Base-by-base conservation (phyloP, 2,329 filamentous ascomycete genomes). In the Cadophora luteo-olivacea region DNA sequence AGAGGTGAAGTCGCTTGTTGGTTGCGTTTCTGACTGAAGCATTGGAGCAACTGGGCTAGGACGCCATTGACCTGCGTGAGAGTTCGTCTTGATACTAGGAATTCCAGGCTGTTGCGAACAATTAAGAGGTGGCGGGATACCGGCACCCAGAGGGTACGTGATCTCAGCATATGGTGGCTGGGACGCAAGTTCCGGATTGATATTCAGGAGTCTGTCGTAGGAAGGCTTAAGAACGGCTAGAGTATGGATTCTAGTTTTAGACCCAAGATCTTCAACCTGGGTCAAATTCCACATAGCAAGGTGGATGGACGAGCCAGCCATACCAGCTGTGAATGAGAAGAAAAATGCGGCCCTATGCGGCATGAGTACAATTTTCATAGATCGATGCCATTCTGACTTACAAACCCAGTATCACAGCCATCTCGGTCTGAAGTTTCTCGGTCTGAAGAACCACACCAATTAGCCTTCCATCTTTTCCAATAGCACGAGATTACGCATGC, bases 251-350 rank as follows among this genome's bases (percentile, higher is more conserved):
- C 87, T 89, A 22, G 81, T 84, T 70, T 83, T 86, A 66, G 84
- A 83, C 72, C 84, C 86, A 32, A 97, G 83, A 68, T 90, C 87
- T 77, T 99, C 96, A 68, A 99, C 90, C 22, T 93, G 97, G 0
- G 94, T 97, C 58, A 89, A 84, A 76, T 97, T 97, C 64, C 85
- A 81, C 58, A 91, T 80, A 49, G 91, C 86, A 75, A 93, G 90
- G 71, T 91, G 87, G 49, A 91, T 77, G 4, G 92, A 92, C 58
- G 90, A 94, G 49, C 85, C 76, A 2, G 90, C 85, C 94, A 98
- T 97, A 65, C 89, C 88, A 25, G 86, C 83, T 0, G 91, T 85
- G 79, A 98, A 98, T n/a, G 97, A 79, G 49, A 88, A 87, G 75
- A 97, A 97, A 67, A 97, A 84, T 14, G 82, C 85, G 33, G 87